Evolutionary conservation across 2,329 filamentous ascomycete species (phyloP), one percentile per base, ranked within the genome.

Genomic region (Aspergillus sp.): DNA sequence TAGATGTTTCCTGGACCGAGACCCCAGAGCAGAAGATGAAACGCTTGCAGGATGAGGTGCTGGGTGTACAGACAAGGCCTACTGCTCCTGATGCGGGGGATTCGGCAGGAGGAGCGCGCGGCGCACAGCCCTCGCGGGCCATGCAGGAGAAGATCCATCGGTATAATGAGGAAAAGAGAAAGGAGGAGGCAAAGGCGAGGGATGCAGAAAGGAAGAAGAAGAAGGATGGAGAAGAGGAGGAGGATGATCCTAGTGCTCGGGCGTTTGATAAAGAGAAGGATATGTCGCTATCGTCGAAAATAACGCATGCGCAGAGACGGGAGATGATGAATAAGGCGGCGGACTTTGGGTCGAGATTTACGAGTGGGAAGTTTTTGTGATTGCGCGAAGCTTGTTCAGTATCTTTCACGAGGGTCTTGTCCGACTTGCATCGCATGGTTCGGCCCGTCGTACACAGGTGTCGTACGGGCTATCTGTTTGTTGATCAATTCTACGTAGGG

Each of bases 181-280:
- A 50, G 42, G 59, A 61, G 10, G 49, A 54, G 36, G 54, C 52
- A 10, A 44, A 38, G n/a, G 48, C 51, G 27, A 23, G 56, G 32
- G 49, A 39, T 19, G 58, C 57, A 1, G 60, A 59, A 38, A 54
- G 41, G 38, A 62, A 55, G 59, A 62, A 25, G 49, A 47, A 42
- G 58, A 54, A 59, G n/a, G 41, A 36, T 13, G 32, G 42, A 17
- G 85, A 87, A 25, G 81, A 87, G 63, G 86, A 91, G 64, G 91
- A 95, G 21, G 94, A 97, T 76, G 93, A 98, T 73, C 94, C 95
- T 0, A 96, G 92, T 75, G 89, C 90, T 76, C 83, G 94, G 62
- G 89, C 86, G 0, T 98, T 98, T 77, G 92, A 97, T 78, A 84
- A 88, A 64, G 91, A 97, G 75, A 98, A 97, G 80, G 95, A 98